Base-by-base conservation (phyloP, 345 rosid genomes). In the Eucalyptus tenuipes region DNA sequence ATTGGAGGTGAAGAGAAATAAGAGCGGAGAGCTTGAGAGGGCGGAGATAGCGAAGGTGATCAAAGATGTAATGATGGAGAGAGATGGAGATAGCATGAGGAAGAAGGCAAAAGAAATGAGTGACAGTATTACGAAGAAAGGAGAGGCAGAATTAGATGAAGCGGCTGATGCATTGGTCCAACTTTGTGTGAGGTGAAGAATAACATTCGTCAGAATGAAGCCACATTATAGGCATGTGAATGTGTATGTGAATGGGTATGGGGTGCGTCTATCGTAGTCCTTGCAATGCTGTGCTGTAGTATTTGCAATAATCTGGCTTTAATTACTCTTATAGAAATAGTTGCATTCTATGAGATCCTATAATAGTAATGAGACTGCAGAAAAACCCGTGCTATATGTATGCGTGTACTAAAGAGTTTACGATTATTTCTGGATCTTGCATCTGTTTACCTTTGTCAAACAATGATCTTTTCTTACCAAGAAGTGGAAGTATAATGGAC, bases 1-100 rank as follows among this genome's bases (percentile, higher is more conserved):
- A 18, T 44, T 87, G 45, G 89, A 85, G 81, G 90, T 88, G 40
- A 85, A 37, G 86, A 90, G 87, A 44, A 87, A 64, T 42, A 79
- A 24, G 27, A 88, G 85, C 1, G 89, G 87, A 37, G 52, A 49
- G 33, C n/a, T 88, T 45, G 84, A 90, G 45, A 82, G 90, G 47
- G 59, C 87, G 22, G 91, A 91, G 88, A 87, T 90, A 16, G 90
- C 88, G 25, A 88, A 75, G 48, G 90, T 80, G 20, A 80, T 90
- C 59, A 87, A 66, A 42, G 89, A 88, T 18, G 90, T 90, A 44
- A 64, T 91, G 86, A 9, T 33, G 64, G 88, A 87, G 50, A 75
- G 49, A 37, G 59, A 59, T 9, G 88, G 88, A 13, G 75, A 71
- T 24, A 49, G 80, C 18, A 81, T 86, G 68, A 89, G 81, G 80